These are phyloP conservation scores for Huntiella bhutanensis DNA, from an alignment of 2,329 filamentous ascomycete genomes.

Conservation along the genomic window DNA sequence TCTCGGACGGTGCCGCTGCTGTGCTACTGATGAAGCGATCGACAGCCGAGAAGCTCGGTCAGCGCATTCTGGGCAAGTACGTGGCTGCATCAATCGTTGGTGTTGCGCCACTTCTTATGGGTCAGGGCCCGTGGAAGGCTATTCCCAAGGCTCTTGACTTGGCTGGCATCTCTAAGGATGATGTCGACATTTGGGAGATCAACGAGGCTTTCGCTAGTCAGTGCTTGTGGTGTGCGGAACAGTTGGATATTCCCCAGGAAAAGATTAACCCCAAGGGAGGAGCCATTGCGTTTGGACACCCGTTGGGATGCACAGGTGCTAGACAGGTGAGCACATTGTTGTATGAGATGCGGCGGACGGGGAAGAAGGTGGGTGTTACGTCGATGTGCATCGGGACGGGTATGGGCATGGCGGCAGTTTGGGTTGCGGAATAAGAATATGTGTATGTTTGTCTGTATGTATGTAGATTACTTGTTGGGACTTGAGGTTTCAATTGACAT, in stretches of 20 bases:
- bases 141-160: slow-evolving; percentile 84
- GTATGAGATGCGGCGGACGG: slow-evolving; percentile 71
- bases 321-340: slow-evolving; percentile 83
- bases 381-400: slow-evolving; percentile 95
- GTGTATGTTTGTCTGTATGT: background rate
- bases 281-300: slow-evolving; percentile 90
- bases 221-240: slow-evolving; percentile 81
- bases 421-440: slow-evolving; percentile 63
- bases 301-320: slow-evolving; percentile 82
- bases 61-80: slow-evolving; percentile 82
- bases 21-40: slow-evolving; percentile 90
- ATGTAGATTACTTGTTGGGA: background rate
- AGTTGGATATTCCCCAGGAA: slow-evolving; percentile 61
- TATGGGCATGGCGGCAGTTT: slow-evolving; percentile 95
- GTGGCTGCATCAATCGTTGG: slow-evolving; percentile 72
- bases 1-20: slow-evolving; percentile 87
- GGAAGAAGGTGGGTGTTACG: slow-evolving; percentile 73
- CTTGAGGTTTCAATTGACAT: background rate
- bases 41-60: slow-evolving; percentile 72
- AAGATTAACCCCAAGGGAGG: slow-evolving; percentile 98
- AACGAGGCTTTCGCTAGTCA: slow-evolving; percentile 97
- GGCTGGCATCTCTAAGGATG: slow-evolving; percentile 67
- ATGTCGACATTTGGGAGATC: slow-evolving; percentile 96
- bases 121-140: slow-evolving; percentile 83
- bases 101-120: slow-evolving; percentile 87